Evolutionary conservation across 768 basidiomycete species (phyloP).

Genomic region (Agrocybe pediades): DNA sequence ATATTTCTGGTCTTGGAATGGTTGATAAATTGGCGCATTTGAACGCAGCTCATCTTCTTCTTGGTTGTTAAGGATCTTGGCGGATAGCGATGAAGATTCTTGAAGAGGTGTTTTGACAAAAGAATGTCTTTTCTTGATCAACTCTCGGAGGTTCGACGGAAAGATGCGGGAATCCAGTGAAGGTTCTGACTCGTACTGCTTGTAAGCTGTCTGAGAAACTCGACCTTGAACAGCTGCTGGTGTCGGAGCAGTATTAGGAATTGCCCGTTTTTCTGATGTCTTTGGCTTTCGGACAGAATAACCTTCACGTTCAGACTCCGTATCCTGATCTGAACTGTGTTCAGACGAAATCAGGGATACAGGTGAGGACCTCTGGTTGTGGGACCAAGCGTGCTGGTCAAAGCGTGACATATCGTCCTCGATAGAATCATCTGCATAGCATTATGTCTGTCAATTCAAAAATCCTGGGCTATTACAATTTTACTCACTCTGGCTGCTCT

Average conservation of each 20-base stretch:
- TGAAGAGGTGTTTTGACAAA: constrained; percentile 6
- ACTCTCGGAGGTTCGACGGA: constrained; percentile 20
- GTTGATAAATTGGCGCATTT: background rate
- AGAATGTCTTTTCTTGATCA: constrained; percentile 23
- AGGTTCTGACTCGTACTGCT: constrained; percentile 6
- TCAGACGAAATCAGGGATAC: background rate
- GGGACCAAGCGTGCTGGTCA: constrained; percentile 2
- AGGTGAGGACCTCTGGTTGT: constrained; percentile 1
- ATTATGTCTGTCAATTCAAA: no score
- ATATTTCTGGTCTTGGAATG: background rate
- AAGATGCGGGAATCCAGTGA: constrained; percentile 12
- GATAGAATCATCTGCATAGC: background rate
- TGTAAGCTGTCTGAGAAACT: constrained; percentile 14
- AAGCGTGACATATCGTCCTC: background rate
- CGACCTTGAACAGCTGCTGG: constrained; percentile 18
- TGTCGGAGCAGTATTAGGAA: constrained; percentile 24
- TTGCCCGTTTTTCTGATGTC: constrained; percentile 20
- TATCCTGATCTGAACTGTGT: constrained; percentile 13
- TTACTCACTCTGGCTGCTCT: background rate
- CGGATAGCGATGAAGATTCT: background rate
- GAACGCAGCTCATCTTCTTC: background rate
- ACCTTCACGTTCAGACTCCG: constrained; percentile 21
- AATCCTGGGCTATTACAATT: no score
- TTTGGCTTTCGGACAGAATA: constrained; percentile 15
- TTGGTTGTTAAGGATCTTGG: background rate